These are phyloP conservation scores for Leersia perrieri DNA, from an alignment of 176 grass and related monocot genomes.

Conservation along the genomic window DNA sequence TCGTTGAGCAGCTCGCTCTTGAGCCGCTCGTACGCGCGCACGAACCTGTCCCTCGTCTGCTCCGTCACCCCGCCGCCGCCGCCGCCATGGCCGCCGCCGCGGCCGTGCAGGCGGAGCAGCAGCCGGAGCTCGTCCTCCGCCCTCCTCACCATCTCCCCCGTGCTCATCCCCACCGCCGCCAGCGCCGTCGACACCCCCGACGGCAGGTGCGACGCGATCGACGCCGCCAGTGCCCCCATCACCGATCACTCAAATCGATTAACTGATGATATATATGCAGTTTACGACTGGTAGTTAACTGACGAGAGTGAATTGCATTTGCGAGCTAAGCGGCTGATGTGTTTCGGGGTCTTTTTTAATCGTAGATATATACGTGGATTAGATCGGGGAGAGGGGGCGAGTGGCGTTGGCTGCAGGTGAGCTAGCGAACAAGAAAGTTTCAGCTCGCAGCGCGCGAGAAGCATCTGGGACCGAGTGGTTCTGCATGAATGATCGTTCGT, in stretches of 20 bases:
- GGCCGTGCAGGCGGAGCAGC: slow-evolving; percentile 25
- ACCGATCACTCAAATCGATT: too few relatives aligned
- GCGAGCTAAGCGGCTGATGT: background rate
- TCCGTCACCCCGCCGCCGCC: background rate
- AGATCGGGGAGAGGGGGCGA: background rate
- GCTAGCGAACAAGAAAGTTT: background rate
- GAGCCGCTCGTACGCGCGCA: slow-evolving; percentile 55
- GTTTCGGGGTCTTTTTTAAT: background rate
- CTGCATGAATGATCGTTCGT: background rate
- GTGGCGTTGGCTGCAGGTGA: background rate
- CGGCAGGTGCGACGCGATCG: slow-evolving; percentile 40
- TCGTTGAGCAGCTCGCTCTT: slow-evolving; percentile 47
- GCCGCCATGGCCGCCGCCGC: background rate
- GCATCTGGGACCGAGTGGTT: background rate
- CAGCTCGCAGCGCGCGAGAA: slow-evolving; percentile 11
- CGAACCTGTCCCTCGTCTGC: slow-evolving; percentile 32
- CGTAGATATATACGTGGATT: background rate
- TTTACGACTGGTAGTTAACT: too few relatives aligned
- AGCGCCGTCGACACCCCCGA: slow-evolving; percentile 20
- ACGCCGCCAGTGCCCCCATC: slow-evolving; percentile 28
- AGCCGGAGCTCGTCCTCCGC: slow-evolving; percentile 41
- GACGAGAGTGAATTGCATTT: too few relatives aligned
- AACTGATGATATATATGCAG: too few relatives aligned
- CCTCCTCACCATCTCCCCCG: slow-evolving; percentile 29
- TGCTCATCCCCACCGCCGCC: slow-evolving; percentile 24